Conservation (phyloP, 768 basidiomycete genomes). For the Mycena crocata region DNA sequence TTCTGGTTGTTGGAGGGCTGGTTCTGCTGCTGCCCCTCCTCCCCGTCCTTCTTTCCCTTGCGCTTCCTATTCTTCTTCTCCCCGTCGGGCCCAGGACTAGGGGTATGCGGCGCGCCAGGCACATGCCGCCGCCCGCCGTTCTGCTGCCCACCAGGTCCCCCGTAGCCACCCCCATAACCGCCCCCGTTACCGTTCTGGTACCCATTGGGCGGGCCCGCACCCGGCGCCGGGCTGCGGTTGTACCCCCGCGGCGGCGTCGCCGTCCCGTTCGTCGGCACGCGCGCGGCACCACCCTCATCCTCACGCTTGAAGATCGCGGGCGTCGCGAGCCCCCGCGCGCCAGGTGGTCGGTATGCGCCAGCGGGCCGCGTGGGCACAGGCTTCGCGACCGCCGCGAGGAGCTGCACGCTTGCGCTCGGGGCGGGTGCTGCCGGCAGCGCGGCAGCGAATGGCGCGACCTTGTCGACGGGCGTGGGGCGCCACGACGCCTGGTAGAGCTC, state of each 20-base stretch:
- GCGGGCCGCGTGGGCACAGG: conserved; percentile 72
- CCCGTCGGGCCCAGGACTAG: conserved; percentile 57
- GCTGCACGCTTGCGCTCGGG: conserved; percentile 68
- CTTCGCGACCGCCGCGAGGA: conserved; percentile 62
- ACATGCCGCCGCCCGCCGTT: conserved; percentile 68
- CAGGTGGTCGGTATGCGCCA: conserved; percentile 94
- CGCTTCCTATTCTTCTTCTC: conserved; percentile 64
- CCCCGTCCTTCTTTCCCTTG: conserved; percentile 58
- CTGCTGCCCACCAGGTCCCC: conserved; percentile 36
- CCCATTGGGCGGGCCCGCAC: conserved; percentile 49
- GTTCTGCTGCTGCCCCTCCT: conserved; percentile 33
- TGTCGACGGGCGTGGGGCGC: conserved; percentile 79
- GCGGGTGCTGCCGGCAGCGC: conserved; percentile 76
- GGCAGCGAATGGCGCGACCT: conserved; percentile 74
- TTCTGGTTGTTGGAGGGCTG: conserved; percentile 30
- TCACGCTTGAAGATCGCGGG: conserved; percentile 92
- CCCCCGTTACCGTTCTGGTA: conserved; percentile 51
- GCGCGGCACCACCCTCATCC: conserved; percentile 83
- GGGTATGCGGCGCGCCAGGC: conserved; percentile 74
- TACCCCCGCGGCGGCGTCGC: conserved; percentile 74
- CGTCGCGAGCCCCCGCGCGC: conserved; percentile 89
- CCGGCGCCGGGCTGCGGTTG: conserved; percentile 67
- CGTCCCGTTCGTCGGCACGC: conserved; percentile 60
- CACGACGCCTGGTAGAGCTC: conserved; percentile 93
- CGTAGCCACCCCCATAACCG: conserved; percentile 41